Evolutionary conservation across 352 stramenopile genomes (phyloP).

Genomic region (Phytophthora melonis): DNA sequence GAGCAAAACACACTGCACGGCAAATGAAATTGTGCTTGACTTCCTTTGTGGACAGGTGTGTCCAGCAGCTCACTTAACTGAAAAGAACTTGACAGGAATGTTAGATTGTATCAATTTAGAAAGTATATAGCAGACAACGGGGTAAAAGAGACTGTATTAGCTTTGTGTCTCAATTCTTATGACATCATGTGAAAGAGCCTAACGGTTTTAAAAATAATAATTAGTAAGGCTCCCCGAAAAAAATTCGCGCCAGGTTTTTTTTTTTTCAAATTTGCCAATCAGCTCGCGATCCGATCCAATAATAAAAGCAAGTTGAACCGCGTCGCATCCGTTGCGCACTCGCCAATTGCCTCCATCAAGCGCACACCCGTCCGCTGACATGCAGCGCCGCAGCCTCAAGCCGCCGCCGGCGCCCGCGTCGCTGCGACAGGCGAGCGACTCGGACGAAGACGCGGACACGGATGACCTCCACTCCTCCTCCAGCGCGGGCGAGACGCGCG

Average conservation of each 20-base stretch:
- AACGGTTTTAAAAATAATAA: no score
- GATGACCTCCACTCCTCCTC: conserved; percentile 22
- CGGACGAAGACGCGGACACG: conserved; percentile 32
- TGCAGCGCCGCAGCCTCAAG: conserved; percentile 16
- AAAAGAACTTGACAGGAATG: not conserved
- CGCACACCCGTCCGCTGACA: not conserved
- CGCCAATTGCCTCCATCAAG: conserved; percentile 24
- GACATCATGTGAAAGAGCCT: no score
- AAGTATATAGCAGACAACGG: no score
- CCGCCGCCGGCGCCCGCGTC: conserved; percentile 8
- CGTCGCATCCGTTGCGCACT: conserved; percentile 25
- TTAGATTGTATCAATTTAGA: not conserved
- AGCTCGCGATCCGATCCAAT: conserved; percentile 20
- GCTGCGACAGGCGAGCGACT: conserved; percentile 1
- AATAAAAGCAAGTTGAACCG: conserved; percentile 29
- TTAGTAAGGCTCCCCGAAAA: no score
- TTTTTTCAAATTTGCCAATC: conserved; percentile 31
- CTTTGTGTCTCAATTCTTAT: no score
- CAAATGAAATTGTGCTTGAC: no score
- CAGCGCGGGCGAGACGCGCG: conserved; percentile 26
- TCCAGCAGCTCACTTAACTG: not conserved
- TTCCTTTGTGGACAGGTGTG: not conserved
- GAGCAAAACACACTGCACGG: no score
- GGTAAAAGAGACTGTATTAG: no score
- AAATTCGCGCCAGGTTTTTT: conserved; percentile 18